These are phyloP conservation scores for Alternaria solani DNA, from an alignment of 2,329 filamentous ascomycete species.

Conservation along the genomic window DNA sequence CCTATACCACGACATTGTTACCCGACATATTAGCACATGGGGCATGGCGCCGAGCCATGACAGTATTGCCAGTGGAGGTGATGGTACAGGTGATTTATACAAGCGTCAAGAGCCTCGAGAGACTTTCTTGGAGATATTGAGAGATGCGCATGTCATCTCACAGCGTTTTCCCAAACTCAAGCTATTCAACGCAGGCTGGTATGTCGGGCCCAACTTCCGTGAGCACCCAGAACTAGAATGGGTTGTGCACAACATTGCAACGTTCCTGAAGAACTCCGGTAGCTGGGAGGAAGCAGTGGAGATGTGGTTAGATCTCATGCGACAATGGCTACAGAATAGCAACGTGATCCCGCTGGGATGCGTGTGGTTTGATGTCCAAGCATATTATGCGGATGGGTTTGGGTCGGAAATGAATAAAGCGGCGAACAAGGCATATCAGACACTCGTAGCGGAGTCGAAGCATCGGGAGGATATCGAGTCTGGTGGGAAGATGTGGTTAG, in stretches of 20 bases:
- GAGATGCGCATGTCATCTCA: slow-evolving; percentile 20
- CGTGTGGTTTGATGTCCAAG: slow-evolving; percentile 3
- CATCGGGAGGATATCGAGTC: slow-evolving; percentile 10
- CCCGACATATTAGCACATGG: neutral
- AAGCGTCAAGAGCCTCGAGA: slow-evolving; percentile 5
- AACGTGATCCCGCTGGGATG: slow-evolving; percentile 18
- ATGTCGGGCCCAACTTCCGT: neutral
- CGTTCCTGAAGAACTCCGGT: neutral
- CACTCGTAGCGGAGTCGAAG: slow-evolving; percentile 6
- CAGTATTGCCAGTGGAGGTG: neutral
- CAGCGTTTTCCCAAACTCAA: slow-evolving; percentile 24
- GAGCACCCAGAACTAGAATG: neutral
- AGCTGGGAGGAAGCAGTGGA: slow-evolving; percentile 3
- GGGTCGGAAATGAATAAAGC: neutral
- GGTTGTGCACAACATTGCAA: neutral
- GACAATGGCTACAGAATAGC: slow-evolving; percentile 3
- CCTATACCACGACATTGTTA: neutral
- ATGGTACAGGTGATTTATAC: slow-evolving; percentile 1
- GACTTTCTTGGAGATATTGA: slow-evolving; percentile 16
- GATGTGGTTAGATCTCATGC: slow-evolving; percentile 21
- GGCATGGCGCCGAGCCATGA: slow-evolving; percentile 5
- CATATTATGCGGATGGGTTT: slow-evolving; percentile 2
- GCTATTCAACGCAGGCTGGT: slow-evolving; percentile 17
- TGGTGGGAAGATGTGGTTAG: slow-evolving; percentile 14
- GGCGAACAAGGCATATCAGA: slow-evolving; percentile 8